Percentiles rank a stretch among this genome's conserved stretches.
Conservation (phyloP, 2,329 filamentous ascomycete species). For the Xylaria multiplex region DNA sequence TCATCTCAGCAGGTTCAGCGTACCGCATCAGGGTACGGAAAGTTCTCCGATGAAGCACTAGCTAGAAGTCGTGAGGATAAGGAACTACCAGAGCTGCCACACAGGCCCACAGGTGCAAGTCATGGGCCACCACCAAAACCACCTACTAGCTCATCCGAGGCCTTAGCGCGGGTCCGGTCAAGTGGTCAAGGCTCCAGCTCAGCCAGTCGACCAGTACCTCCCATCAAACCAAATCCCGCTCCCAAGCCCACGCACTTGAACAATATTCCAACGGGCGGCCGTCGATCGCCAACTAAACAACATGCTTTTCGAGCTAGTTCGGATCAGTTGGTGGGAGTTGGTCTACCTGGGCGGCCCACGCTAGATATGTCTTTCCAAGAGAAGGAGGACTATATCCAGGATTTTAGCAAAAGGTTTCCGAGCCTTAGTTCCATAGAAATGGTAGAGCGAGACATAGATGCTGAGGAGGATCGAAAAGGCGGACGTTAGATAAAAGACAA, state of each 20-base stretch:
- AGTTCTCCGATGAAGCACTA: conserved; percentile 72
- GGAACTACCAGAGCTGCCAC: conserved; percentile 57
- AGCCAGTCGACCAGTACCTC: conserved; percentile 46
- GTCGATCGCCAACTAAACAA: conserved; percentile 60
- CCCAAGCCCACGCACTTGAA: conserved; percentile 72
- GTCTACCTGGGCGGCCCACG: conserved; percentile 59
- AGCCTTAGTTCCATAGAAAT: conserved; percentile 87
- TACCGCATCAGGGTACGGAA: conserved; percentile 90
- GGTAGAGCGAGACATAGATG: conserved; percentile 75
- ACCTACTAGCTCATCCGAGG: conserved; percentile 38
- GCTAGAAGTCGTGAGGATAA: conserved; percentile 53
- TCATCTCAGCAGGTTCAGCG: conserved; percentile 63
- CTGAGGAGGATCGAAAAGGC: conserved; percentile 47
- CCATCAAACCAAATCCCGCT: conserved; percentile 63
- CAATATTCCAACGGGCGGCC: conserved; percentile 59
- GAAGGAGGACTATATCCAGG: conserved; percentile 71
- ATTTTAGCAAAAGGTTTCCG: conserved; percentile 88
- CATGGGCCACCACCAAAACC: conserved; percentile 44
- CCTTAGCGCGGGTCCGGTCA: conserved; percentile 40
- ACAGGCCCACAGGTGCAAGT: conserved; percentile 59
- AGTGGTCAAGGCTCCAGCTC: conserved; percentile 37
- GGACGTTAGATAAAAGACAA: conserved; percentile 34
- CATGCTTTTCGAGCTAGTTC: conserved; percentile 44
- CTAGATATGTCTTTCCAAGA: conserved; percentile 67
- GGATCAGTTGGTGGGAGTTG: conserved; percentile 57